Percentiles rank a stretch among this genome's conserved stretches.
phyloP scores from a whole-genome alignment of 495 filamentous ascomycete genomes.

The Aspergillus affinis region DNA sequence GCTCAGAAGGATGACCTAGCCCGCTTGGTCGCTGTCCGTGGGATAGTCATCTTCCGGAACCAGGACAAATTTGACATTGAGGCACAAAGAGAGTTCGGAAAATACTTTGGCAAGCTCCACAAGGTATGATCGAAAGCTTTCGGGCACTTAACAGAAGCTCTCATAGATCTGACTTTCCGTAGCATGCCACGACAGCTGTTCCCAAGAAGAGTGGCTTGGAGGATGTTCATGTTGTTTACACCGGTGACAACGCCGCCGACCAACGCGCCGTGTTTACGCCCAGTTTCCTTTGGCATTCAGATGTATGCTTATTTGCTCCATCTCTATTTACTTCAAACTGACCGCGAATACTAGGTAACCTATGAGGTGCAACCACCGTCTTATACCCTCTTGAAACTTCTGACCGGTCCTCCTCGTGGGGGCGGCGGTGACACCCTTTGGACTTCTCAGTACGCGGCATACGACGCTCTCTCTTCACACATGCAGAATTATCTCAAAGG shows the following conservation, averaged over 20 bases:
- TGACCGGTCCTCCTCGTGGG: slow-evolving; percentile 63
- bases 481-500: slow-evolving; percentile 73
- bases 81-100: slow-evolving; percentile 62
- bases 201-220: slow-evolving; percentile 59
- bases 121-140: slow-evolving; percentile 33
- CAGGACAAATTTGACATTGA: slow-evolving; percentile 68
- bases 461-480: slow-evolving; percentile 62
- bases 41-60: slow-evolving; percentile 71
- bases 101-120: slow-evolving; percentile 67
- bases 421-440: slow-evolving; percentile 77
- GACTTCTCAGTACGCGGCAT: slow-evolving; percentile 72
- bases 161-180: slow-evolving; percentile 7
- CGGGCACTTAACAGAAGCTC: neutral
- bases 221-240: slow-evolving; percentile 69
- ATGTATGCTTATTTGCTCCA: slow-evolving; percentile 39
- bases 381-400: slow-evolving; percentile 69
- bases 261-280: slow-evolving; percentile 52
- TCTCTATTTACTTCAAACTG: slow-evolving; percentile 19
- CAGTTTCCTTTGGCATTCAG: slow-evolving; percentile 62
- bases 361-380: slow-evolving; percentile 79
- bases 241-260: slow-evolving; percentile 61
- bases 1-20: slow-evolving; percentile 75
- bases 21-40: slow-evolving; percentile 65
- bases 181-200: slow-evolving; percentile 59
- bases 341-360: slow-evolving; percentile 47